Evolutionary conservation across 2,329 filamentous ascomycete genomes (phyloP).

Genomic region (Esteya vermicola): DNA sequence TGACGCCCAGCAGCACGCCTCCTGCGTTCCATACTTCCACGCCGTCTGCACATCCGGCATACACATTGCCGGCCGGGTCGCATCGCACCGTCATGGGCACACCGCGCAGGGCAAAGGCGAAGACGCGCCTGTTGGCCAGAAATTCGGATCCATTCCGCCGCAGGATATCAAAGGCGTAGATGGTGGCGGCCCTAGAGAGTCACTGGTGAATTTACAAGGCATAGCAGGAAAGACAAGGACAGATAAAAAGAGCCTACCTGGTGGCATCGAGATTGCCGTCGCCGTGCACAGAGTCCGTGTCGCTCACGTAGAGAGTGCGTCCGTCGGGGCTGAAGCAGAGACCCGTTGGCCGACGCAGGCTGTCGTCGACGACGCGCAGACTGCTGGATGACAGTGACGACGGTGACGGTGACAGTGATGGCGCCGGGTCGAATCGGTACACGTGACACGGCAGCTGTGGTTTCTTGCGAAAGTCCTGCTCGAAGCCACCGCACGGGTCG

Average conservation of each 20-base stretch:
- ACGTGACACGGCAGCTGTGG: constrained; percentile 32
- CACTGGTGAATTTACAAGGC: neutral
- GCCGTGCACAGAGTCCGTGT: constrained; percentile 17
- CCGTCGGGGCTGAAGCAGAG: constrained; percentile 24
- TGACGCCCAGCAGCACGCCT: constrained; percentile 27
- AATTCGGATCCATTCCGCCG: constrained; percentile 22
- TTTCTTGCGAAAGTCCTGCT: constrained; percentile 26
- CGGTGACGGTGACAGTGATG: no score
- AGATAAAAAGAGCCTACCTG: constrained; percentile 12
- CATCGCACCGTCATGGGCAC: constrained; percentile 28
- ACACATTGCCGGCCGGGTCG: constrained; percentile 29
- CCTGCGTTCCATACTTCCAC: constrained; percentile 32
- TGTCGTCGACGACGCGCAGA: constrained; percentile 31
- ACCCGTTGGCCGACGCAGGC: constrained; percentile 27
- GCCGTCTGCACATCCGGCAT: constrained; percentile 31
- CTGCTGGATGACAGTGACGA: no score
- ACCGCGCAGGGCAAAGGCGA: constrained; percentile 32
- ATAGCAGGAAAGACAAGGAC: no score
- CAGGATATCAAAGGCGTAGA: constrained; percentile 35
- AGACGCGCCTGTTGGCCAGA: constrained; percentile 33
- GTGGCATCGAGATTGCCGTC: constrained; percentile 16
- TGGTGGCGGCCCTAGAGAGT: constrained; percentile 17
- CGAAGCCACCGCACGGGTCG: constrained; percentile 28
- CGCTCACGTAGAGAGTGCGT: constrained; percentile 27
- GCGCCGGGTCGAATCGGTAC: constrained; percentile 28